Conservation (phyloP, 495 filamentous ascomycete species). For the Aspergillus ostianus region DNA sequence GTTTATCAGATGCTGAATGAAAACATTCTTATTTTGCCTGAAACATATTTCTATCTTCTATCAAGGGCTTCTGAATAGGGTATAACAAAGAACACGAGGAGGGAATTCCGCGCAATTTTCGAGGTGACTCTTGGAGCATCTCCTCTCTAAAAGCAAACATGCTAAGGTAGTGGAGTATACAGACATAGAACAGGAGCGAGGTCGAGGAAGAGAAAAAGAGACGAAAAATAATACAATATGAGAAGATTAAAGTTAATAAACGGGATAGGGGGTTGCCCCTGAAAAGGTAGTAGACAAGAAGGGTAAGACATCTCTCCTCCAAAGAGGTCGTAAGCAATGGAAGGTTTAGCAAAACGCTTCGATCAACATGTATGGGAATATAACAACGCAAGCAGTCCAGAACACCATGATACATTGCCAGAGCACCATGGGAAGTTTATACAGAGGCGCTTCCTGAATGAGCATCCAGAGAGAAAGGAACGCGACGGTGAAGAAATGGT, state of each 20-base stretch:
- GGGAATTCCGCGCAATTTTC: neutral
- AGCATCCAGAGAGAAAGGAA: conserved; percentile 84
- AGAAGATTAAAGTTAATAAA: conserved; percentile 1
- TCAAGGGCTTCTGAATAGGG: neutral
- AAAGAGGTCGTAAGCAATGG: conserved; percentile 3
- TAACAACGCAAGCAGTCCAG: conserved; percentile 84
- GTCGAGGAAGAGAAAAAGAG: neutral
- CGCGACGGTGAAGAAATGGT: conserved; percentile 93
- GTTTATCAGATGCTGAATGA: no score
- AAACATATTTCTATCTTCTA: no score
- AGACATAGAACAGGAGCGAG: neutral
- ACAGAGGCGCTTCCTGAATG: conserved; percentile 53
- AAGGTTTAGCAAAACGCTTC: conserved; percentile 31
- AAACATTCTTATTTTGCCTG: no score
- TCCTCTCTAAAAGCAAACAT: neutral
- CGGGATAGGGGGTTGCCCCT: neutral
- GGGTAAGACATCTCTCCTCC: neutral
- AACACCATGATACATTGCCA: conserved; percentile 66
- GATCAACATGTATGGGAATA: conserved; percentile 73
- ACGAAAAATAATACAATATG: conserved; percentile 7
- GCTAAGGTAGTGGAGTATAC: neutral
- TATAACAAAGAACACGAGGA: neutral
- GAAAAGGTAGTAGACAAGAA: neutral
- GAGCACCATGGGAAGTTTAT: conserved; percentile 58
- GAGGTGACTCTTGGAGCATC: neutral